Conservation (phyloP, 2,329 filamentous ascomycete species). For the Microascus cirrosus region DNA sequence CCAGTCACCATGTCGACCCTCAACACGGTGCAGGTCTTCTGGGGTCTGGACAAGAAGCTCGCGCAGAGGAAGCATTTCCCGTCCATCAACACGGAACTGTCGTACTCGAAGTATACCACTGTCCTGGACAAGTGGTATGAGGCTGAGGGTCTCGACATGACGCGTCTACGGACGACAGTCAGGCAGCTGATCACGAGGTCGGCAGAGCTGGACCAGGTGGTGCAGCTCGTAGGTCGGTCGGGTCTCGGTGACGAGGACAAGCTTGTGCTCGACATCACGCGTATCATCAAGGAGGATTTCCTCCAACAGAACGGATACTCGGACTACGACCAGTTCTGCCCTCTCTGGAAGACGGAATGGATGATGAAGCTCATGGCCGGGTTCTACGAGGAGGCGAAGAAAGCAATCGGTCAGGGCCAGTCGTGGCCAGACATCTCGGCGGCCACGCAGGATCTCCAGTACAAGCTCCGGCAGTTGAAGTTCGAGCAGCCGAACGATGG, state of each 20-base stretch:
- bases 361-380: constrained; percentile 99
- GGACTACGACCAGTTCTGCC: constrained; percentile 98
- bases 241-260: constrained; percentile 94
- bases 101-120: constrained; percentile 92
- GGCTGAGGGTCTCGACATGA: constrained; percentile 89
- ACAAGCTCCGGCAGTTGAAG: constrained; percentile 81
- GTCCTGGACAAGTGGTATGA: constrained; percentile 91
- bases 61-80: constrained; percentile 99
- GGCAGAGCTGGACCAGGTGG: constrained; percentile 95
- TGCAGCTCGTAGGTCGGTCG: constrained; percentile 96
- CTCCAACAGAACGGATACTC: constrained; percentile 98
- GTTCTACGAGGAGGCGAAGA: constrained; percentile 95
- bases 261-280: constrained; percentile 90
- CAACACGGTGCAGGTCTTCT: constrained; percentile 98
- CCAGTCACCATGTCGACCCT: constrained; percentile 90
- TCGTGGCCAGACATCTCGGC: constrained; percentile 90
- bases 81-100: constrained; percentile 88
- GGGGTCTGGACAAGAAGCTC: constrained; percentile 99
- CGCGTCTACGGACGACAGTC: constrained; percentile 82
- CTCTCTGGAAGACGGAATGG: constrained; percentile 99
- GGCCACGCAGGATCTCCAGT: constrained; percentile 77
- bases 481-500: constrained; percentile 88
- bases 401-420: constrained; percentile 83
- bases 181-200: constrained; percentile 89
- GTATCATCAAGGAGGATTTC: constrained; percentile 95